These are phyloP conservation scores for Tylopilus rubrobrunneus DNA, from an alignment of 768 basidiomycete species.

Conservation along the genomic window DNA sequence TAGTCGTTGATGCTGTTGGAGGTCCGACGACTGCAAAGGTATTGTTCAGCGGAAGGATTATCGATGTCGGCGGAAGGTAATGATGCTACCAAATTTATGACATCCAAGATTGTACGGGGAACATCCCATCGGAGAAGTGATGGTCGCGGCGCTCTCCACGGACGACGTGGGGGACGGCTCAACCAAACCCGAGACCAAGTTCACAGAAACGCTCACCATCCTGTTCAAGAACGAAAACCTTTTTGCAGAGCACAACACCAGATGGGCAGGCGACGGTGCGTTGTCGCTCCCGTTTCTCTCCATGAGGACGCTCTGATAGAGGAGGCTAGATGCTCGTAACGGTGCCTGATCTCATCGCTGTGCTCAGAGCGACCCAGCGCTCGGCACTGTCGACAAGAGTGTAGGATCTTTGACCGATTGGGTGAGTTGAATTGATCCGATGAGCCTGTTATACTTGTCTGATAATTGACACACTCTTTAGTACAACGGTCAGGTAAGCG, in stretches of 20 bases:
- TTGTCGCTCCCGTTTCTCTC: too few species aligned
- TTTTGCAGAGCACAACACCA: too few species aligned
- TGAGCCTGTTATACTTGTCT: background rate
- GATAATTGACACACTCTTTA: background rate
- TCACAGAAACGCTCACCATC: slow-evolving; percentile 38
- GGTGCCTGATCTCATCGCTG: too few species aligned
- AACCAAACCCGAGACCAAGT: slow-evolving; percentile 17
- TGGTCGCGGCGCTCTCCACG: too few species aligned
- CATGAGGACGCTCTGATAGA: too few species aligned
- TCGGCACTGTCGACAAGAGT: slow-evolving; percentile 18
- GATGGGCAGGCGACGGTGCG: too few species aligned
- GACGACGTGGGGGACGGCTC: slow-evolving; percentile 19
- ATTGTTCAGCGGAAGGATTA: slow-evolving; percentile 59
- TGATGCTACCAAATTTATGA: too few species aligned
- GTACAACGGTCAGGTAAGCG: slow-evolving; percentile 38
- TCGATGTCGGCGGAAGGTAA: slow-evolving; percentile 42
- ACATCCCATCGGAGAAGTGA: too few species aligned
- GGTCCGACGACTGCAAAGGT: slow-evolving; percentile 34
- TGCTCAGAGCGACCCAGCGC: too few species aligned
- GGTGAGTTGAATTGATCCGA: slow-evolving; percentile 23
- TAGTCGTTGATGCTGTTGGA: slow-evolving; percentile 35
- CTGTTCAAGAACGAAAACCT: too few species aligned
- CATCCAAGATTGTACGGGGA: background rate
- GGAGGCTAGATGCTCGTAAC: too few species aligned
- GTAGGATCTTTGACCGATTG: slow-evolving; percentile 46